Evolutionary conservation across 257 asterid genomes (phyloP).

Genomic region (Solanum pimpinellifolium): DNA sequence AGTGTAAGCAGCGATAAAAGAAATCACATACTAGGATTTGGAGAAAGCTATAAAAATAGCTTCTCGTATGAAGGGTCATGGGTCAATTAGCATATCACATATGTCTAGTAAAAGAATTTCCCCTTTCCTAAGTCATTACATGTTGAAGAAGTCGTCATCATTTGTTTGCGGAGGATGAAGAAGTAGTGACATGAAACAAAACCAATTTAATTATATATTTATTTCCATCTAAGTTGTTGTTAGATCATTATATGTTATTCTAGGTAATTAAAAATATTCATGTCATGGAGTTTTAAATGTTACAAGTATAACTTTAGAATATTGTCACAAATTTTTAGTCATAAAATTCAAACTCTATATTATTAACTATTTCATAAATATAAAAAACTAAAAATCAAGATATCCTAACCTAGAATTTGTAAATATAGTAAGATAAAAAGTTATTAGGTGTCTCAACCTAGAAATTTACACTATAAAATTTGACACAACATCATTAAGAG

Average conservation of each 20-base stretch:
- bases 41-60: constrained; percentile 69
- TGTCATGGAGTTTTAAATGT: no score
- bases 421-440: no score
- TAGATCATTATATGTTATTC: not conserved
- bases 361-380: no score
- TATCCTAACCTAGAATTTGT: no score
- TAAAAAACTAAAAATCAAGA: no score
- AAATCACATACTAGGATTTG: constrained; percentile 70
- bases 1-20: constrained; percentile 61
- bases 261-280: no score
- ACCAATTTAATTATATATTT: not conserved
- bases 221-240: not conserved
- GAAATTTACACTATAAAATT: no score
- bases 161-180: constrained; percentile 89
- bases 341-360: no score
- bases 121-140: constrained; percentile 59
- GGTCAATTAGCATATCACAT: constrained; percentile 66
- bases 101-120: constrained; percentile 70
- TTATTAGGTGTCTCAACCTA: no score
- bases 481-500: no score
- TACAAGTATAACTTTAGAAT: no score
- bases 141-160: constrained; percentile 88
- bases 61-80: constrained; percentile 66
- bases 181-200: constrained; percentile 16
- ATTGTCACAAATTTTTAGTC: no score